phyloP scores from a whole-genome alignment of 1,139 yeast species.

The Suhomyces coccinellae region DNA sequence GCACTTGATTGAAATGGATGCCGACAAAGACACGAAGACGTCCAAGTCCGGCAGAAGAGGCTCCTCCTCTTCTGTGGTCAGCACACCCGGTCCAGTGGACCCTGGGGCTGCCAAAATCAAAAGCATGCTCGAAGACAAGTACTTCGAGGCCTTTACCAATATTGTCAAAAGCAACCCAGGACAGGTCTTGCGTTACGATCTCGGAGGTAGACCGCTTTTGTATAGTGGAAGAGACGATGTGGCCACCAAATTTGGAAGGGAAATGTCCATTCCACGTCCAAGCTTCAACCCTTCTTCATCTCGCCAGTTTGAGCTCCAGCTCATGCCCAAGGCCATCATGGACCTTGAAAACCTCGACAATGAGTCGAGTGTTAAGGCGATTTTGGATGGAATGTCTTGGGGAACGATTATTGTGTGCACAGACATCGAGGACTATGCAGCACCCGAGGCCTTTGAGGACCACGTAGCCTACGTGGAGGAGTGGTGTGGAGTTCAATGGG shows the following conservation, averaged over 20 bases:
- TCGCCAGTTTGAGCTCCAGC: slow-evolving; percentile 78
- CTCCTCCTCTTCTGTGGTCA: slow-evolving; percentile 19
- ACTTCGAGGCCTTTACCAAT: slow-evolving; percentile 75
- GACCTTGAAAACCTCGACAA: slow-evolving; percentile 62
- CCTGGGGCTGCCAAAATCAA: slow-evolving; percentile 47
- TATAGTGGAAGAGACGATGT: slow-evolving; percentile 65
- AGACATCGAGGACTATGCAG: slow-evolving; percentile 68
- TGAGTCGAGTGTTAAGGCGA: slow-evolving; percentile 38
- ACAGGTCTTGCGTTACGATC: slow-evolving; percentile 82
- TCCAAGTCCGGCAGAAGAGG: slow-evolving; percentile 15
- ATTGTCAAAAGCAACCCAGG: slow-evolving; percentile 77
- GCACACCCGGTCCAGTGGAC: slow-evolving; percentile 25
- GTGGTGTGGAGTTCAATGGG: slow-evolving; percentile 97
- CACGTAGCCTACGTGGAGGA: slow-evolving; percentile 82
- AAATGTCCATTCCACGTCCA: slow-evolving; percentile 45
- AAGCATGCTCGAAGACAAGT: slow-evolving; percentile 66
- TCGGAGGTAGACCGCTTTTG: slow-evolving; percentile 71
- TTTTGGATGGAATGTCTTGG: slow-evolving; percentile 91
- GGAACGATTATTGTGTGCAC: slow-evolving; percentile 89
- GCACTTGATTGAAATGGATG: slow-evolving; percentile 50
- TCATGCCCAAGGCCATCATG: slow-evolving; percentile 91
- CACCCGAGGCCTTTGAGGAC: slow-evolving; percentile 52
- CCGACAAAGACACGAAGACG: slow-evolving; percentile 14
- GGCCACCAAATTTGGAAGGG: slow-evolving; percentile 39
- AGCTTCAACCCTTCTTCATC: slow-evolving; percentile 60